phyloP scores from a whole-genome alignment of 345 rosid genomes.

The Eutrema heterophyllum region DNA sequence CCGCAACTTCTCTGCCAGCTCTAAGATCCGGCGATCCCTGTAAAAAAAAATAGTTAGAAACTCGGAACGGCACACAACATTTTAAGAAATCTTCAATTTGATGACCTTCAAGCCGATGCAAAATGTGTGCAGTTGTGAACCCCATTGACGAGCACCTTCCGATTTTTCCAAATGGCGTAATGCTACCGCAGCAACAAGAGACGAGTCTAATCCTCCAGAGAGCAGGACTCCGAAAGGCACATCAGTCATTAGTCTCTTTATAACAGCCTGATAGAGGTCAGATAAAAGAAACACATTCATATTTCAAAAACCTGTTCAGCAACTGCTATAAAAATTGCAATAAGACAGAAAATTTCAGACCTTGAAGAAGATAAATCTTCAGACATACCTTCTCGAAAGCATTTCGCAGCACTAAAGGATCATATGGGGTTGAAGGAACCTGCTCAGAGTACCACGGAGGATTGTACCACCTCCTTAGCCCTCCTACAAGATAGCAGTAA shows the following conservation, averaged over 20 bases:
- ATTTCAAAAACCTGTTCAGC: not conserved
- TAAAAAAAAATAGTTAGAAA: slow-evolving; percentile 7
- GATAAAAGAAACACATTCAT: not conserved
- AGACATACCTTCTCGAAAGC: slow-evolving; percentile 60
- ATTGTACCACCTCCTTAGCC: slow-evolving; percentile 71
- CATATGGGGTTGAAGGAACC: slow-evolving; percentile 69
- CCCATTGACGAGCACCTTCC: slow-evolving; percentile 75
- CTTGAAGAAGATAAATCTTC: not conserved
- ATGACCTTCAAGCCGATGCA: slow-evolving; percentile 71
- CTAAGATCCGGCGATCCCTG: slow-evolving; percentile 81
- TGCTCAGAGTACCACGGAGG: slow-evolving; percentile 64
- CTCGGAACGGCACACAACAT: not conserved
- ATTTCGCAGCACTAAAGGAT: slow-evolving; percentile 47
- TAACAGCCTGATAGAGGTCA: slow-evolving; percentile 49
- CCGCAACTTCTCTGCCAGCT: slow-evolving; percentile 83
- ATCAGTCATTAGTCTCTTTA: slow-evolving; percentile 80
- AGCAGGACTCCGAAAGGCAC: slow-evolving; percentile 83
- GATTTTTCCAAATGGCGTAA: slow-evolving; percentile 51
- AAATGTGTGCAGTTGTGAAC: slow-evolving; percentile 68
- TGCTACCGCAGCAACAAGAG: slow-evolving; percentile 84
- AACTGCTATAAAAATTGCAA: not conserved
- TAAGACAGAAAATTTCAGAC: not conserved
- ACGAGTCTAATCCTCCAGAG: slow-evolving; percentile 85
- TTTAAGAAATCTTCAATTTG: not conserved
- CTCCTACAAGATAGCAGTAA: slow-evolving; percentile 38